phyloP scores from a whole-genome alignment of 345 rosid species.

The thale cress (Arabidopsis thaliana) region DNA sequence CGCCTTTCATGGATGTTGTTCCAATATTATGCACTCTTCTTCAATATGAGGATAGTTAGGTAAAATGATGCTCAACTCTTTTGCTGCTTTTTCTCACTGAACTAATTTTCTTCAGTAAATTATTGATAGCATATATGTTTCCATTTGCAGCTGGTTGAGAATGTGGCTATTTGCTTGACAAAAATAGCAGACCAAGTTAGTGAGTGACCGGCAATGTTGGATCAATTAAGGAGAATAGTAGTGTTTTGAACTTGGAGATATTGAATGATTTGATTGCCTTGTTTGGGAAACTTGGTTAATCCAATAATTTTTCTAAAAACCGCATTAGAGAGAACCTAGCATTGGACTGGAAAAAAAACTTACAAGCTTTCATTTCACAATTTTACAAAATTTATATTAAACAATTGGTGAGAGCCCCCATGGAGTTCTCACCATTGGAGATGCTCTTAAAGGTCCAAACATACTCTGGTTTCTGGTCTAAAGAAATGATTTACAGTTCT shows the following conservation, averaged over 20 bases:
- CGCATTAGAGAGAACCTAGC: no score
- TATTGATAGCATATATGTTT: conserved; percentile 22
- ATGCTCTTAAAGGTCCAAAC: no score
- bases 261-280: conserved; percentile 68
- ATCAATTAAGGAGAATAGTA: conserved; percentile 49
- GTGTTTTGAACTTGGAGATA: conserved; percentile 52
- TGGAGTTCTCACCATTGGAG: no score
- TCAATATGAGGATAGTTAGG: conserved; percentile 90
- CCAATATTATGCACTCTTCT: conserved; percentile 88
- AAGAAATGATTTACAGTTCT: no score
- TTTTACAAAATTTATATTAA: no score
- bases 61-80: conserved; percentile 38
- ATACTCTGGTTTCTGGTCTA: no score
- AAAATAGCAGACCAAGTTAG: conserved; percentile 75
- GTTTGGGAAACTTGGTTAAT: conserved; percentile 70
- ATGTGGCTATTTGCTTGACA: conserved; percentile 77
- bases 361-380: no score
- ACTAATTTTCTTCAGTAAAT: not conserved
- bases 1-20: conserved; percentile 75
- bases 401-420: no score
- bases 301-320: conserved; percentile 27
- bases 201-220: conserved; percentile 69
- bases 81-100: conserved; percentile 6
- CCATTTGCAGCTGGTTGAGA: conserved; percentile 79
- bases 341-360: no score